Conservation (phyloP, 257 asterid species). For the Gardenia jasminoides region DNA sequence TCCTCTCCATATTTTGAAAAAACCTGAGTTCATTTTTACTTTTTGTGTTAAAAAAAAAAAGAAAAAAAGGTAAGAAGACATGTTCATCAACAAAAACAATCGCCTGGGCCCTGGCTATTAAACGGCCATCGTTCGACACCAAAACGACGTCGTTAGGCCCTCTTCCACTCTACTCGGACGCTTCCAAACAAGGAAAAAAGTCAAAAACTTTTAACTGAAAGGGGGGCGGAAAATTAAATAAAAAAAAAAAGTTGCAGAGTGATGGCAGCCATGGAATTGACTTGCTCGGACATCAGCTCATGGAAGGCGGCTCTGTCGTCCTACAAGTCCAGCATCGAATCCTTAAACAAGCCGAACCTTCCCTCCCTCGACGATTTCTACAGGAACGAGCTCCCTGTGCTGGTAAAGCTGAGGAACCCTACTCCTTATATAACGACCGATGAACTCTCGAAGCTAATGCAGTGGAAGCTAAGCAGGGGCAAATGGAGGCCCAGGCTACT, state of each 20-base stretch:
- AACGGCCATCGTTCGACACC: too few relatives aligned
- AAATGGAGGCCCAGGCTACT: slow-evolving; percentile 86
- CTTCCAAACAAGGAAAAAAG: too few relatives aligned
- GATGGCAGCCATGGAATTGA: slow-evolving; percentile 42
- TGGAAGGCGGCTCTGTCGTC: slow-evolving; percentile 64
- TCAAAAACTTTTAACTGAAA: too few relatives aligned
- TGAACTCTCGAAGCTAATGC: slow-evolving; percentile 72
- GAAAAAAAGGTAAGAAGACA: too few relatives aligned
- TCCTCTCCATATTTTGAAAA: too few relatives aligned
- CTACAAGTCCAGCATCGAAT: slow-evolving; percentile 41
- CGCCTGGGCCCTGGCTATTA: too few relatives aligned
- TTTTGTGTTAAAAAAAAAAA: too few relatives aligned
- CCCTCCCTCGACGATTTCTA: slow-evolving; percentile 70
- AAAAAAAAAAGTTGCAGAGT: neutral
- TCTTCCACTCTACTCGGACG: too few relatives aligned
- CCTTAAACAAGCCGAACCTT: slow-evolving; percentile 61
- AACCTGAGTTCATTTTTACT: too few relatives aligned
- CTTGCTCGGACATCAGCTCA: slow-evolving; percentile 37
- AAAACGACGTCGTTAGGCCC: too few relatives aligned
- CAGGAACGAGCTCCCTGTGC: slow-evolving; percentile 59
- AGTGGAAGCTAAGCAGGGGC: slow-evolving; percentile 90
- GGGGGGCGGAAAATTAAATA: too few relatives aligned
- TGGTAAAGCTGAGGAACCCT: slow-evolving; percentile 66
- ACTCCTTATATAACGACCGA: slow-evolving; percentile 56
- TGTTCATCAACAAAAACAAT: too few relatives aligned